Percentiles rank a stretch among this genome's conserved stretches.
These are phyloP conservation scores for Phaeoacremonium minimum DNA, from an alignment of 2,329 filamentous ascomycete genomes.

Conservation along the genomic window DNA sequence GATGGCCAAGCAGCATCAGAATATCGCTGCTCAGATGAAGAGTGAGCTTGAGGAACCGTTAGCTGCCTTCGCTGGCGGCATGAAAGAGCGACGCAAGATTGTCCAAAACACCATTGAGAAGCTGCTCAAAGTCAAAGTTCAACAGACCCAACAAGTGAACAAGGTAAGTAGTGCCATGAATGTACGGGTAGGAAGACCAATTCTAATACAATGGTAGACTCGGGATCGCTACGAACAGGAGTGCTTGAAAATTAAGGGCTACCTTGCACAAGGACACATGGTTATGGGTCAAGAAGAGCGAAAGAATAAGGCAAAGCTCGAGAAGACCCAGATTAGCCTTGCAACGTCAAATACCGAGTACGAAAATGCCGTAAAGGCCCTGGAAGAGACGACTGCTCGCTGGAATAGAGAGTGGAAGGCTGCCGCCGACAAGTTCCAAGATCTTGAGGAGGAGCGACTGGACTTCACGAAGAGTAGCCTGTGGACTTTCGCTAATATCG, in stretches of 20 bases:
- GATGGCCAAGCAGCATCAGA: slow-evolving; percentile 91
- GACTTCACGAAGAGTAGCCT: slow-evolving; percentile 97
- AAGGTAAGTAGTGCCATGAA: slow-evolving; percentile 61
- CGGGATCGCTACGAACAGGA: slow-evolving; percentile 96
- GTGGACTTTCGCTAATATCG: slow-evolving; percentile 96
- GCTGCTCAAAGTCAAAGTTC: slow-evolving; percentile 84
- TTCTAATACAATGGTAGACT: slow-evolving; percentile 47
- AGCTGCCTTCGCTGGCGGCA: slow-evolving; percentile 83
- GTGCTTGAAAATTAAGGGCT: slow-evolving; percentile 96
- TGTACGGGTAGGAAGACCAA: background rate
- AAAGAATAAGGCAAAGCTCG: slow-evolving; percentile 97
- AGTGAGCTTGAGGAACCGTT: slow-evolving; percentile 92
- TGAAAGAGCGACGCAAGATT: slow-evolving; percentile 97
- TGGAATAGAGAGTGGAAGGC: slow-evolving; percentile 99
- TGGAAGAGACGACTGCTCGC: slow-evolving; percentile 90
- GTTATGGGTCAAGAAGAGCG: slow-evolving; percentile 99
- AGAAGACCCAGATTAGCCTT: slow-evolving; percentile 96
- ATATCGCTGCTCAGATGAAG: slow-evolving; percentile 91
- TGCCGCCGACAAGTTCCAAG: slow-evolving; percentile 98
- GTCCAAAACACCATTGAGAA: slow-evolving; percentile 93
- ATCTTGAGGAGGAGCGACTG: slow-evolving; percentile 92
- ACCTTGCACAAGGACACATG: slow-evolving; percentile 98
- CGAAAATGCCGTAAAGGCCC: slow-evolving; percentile 83
- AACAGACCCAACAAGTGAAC: slow-evolving; percentile 87
- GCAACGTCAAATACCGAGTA: slow-evolving; percentile 90